Conservation (phyloP, 768 basidiomycete genomes). For the Panellus pusillus region DNA sequence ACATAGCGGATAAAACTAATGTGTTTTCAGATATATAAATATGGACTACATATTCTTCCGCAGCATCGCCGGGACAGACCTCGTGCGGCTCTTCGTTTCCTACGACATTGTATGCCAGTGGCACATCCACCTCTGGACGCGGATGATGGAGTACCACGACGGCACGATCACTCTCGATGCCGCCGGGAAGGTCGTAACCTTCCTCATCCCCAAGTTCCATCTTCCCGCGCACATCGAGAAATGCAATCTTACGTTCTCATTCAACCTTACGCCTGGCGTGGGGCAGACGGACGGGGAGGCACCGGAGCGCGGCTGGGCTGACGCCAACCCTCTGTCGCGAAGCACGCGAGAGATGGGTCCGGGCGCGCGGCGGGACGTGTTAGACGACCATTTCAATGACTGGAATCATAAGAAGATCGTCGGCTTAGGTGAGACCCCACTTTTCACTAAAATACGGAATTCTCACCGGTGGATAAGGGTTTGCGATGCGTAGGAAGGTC, state of each 20-base stretch:
- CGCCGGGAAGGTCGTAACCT: constrained; percentile 2
- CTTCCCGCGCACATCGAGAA: constrained; percentile 22
- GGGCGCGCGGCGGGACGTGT: not conserved
- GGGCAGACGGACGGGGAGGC: constrained; percentile 38
- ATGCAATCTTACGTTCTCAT: constrained; percentile 21
- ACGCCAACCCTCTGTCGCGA: constrained; percentile 28
- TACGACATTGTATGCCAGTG: constrained; percentile 35
- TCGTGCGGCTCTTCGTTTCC: constrained; percentile 15
- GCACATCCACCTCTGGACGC: constrained; percentile 20
- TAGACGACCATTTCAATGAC: not conserved
- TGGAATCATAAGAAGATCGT: not conserved
- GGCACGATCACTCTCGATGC: not conserved
- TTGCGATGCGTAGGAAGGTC: not conserved
- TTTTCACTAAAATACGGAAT: too few species aligned
- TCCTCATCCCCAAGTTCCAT: constrained; percentile 29
- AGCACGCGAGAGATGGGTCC: constrained; percentile 40
- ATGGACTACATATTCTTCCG: constrained; percentile 29
- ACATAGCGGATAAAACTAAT: not conserved
- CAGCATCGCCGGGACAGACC: constrained; percentile 9
- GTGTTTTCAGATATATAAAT: constrained; percentile 16
- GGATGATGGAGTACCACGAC: constrained; percentile 8
- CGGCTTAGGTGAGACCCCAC: not conserved
- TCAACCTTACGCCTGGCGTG: constrained; percentile 30
- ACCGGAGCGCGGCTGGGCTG: constrained; percentile 30
- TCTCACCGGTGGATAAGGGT: not conserved